Percentiles rank a stretch among this genome's conserved stretches.
These are phyloP conservation scores for Neurospora sp. DNA, from an alignment of 2,329 filamentous ascomycete species.

Conservation along the genomic window DNA sequence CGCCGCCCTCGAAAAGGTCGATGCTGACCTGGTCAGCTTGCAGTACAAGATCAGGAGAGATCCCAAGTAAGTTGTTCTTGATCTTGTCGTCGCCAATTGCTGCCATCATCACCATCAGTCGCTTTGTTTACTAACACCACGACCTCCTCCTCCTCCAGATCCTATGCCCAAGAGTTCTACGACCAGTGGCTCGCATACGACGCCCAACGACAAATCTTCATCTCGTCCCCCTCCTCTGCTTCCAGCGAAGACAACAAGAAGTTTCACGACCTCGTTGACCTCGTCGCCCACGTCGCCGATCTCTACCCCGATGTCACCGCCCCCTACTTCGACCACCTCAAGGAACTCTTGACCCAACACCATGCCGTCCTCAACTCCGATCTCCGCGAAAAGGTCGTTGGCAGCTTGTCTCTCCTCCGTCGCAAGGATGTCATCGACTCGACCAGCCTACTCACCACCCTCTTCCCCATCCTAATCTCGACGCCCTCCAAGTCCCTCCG, in stretches of 20 bases:
- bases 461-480: constrained; percentile 91
- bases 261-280: constrained; percentile 84
- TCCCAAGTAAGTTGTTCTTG: constrained; percentile 49
- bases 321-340: constrained; percentile 70
- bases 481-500: constrained; percentile 81
- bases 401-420: constrained; percentile 73
- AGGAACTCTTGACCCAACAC: constrained; percentile 68
- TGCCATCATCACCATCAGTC: constrained; percentile 1
- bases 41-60: constrained; percentile 88
- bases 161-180: constrained; percentile 77
- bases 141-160: constrained; percentile 35
- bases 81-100: not conserved
- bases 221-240: constrained; percentile 68
- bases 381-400: constrained; percentile 86
- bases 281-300: constrained; percentile 87
- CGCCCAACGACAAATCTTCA: constrained; percentile 78
- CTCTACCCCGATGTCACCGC: constrained; percentile 77
- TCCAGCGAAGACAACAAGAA: constrained; percentile 71
- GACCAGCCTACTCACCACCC: constrained; percentile 67
- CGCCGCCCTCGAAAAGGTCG: constrained; percentile 87
- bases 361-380: constrained; percentile 76
- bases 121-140: constrained; percentile 2
- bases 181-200: constrained; percentile 23
- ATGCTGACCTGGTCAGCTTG: constrained; percentile 80
- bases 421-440: constrained; percentile 93